A percentile compares a stretch with the other conserved stretches of the same genome.
Conservation (phyloP, 2,329 filamentous ascomycete genomes). For the Herpomyces periplanetae region DNA sequence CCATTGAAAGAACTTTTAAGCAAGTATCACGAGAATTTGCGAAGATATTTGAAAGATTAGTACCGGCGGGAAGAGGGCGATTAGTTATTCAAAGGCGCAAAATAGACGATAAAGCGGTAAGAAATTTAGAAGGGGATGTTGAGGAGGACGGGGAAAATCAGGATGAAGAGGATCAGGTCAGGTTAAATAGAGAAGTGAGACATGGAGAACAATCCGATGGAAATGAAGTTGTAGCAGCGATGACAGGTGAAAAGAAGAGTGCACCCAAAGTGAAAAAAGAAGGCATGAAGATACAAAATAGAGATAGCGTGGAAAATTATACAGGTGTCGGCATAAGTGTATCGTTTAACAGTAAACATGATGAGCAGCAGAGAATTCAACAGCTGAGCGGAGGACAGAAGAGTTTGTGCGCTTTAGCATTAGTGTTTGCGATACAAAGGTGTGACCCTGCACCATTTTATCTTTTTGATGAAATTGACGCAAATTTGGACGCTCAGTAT, state of each 20-base stretch:
- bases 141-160: slow-evolving; percentile 22
- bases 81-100: slow-evolving; percentile 77
- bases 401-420: slow-evolving; percentile 76
- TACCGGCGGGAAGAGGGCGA: slow-evolving; percentile 62
- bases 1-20: slow-evolving; percentile 90
- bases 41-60: slow-evolving; percentile 67
- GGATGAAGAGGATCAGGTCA: slow-evolving; percentile 19
- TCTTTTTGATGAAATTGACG: slow-evolving; percentile 94
- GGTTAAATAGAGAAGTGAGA: slow-evolving; percentile 14
- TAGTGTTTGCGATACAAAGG: slow-evolving; percentile 94
- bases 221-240: too few species aligned
- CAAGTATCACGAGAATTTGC: slow-evolving; percentile 82
- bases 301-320: slow-evolving; percentile 46
- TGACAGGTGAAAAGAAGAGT: too few species aligned
- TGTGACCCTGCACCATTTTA: slow-evolving; percentile 94
- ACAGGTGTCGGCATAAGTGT: slow-evolving; percentile 84
- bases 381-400: slow-evolving; percentile 92
- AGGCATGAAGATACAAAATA: too few species aligned
- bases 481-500: slow-evolving; percentile 90
- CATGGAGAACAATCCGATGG: slow-evolving; percentile 6
- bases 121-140: too few species aligned
- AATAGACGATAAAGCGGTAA: slow-evolving; percentile 26
- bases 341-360: slow-evolving; percentile 91
- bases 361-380: slow-evolving; percentile 90
- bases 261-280: too few species aligned